A percentile compares a stretch with the other conserved stretches of the same genome.
phyloP scores from a whole-genome alignment of 495 filamentous ascomycete genomes.

The Aspergillus mulundensis region DNA sequence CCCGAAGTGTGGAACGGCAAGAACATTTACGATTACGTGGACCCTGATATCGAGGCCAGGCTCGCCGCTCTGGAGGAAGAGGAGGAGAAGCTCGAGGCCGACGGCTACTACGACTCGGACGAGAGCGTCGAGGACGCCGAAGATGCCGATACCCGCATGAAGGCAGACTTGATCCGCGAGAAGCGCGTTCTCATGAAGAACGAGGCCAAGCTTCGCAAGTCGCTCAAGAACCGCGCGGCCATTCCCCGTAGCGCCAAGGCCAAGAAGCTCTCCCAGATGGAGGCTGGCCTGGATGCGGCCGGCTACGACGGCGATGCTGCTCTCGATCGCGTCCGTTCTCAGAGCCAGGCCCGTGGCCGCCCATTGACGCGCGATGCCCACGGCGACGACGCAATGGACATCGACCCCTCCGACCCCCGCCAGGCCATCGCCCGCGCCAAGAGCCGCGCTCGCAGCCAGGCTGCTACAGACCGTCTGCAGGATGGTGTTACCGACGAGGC shows the following conservation, averaged over 20 bases:
- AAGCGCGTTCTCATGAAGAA: conserved; percentile 85
- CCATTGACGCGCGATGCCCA: conserved; percentile 41
- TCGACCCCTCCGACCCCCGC: conserved; percentile 58
- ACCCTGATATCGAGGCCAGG: conserved; percentile 92
- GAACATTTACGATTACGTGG: conserved; percentile 95
- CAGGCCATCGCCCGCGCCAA: conserved; percentile 67
- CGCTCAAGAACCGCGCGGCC: conserved; percentile 88
- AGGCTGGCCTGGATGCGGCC: conserved; percentile 74
- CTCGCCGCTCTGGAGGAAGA: conserved; percentile 88
- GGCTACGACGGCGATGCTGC: conserved; percentile 79
- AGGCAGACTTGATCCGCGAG: conserved; percentile 92
- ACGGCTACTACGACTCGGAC: conserved; percentile 74
- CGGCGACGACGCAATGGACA: conserved; percentile 73
- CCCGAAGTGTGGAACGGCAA: conserved; percentile 90
- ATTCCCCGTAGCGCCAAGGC: conserved; percentile 73
- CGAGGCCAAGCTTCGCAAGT: conserved; percentile 87
- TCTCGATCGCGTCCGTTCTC: conserved; percentile 63
- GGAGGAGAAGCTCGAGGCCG: conserved; percentile 82
- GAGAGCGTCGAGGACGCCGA: conserved; percentile 72
- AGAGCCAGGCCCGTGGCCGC: conserved; percentile 63
- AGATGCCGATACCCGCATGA: conserved; percentile 78
- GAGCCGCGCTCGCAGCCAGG: conserved; percentile 73
- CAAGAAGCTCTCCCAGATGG: conserved; percentile 79
- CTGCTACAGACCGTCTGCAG: conserved; percentile 70
- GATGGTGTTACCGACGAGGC: conserved; percentile 59